Base-by-base conservation (phyloP, 1,284 basidiomycete genomes). In the Trichosporon ovoides region DNA sequence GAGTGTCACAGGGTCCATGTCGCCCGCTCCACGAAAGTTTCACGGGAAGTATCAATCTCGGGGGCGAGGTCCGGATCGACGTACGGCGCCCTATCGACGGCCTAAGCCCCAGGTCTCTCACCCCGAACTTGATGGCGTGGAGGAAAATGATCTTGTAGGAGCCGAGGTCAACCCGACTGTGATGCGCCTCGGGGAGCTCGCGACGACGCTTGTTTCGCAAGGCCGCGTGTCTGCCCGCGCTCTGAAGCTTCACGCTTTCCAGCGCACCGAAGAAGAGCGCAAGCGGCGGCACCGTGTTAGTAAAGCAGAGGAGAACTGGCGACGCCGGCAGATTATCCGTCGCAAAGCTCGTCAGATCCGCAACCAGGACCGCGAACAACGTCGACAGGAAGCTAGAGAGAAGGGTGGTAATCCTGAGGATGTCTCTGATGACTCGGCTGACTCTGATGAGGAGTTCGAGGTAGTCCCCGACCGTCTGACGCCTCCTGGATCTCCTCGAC, bases 401-500 rank as follows among this genome's bases (percentile, higher is more conserved):
- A 24, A 54, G 2, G 72, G 68, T 0, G 56, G 56, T 28, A 60
- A 69, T 38, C 55, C 57, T 12, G 61, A 62, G 10, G 67, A 60
- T 14, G 61, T 60, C n/a, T 69, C 67, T 14, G 64, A 57, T 16
- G 73, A 74, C 56, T 69, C 70, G 49, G 57, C 60, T 9, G 68
- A 75, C 52, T 71, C 71, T 1, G 72, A 72, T 18, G 68, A 69
- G 38, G 73, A 74, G 35, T 74, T 61, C 57, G 71, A 70, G 34
- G 19, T 64, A 6, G 52, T 58, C 14, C 74, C 74, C 9, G 71
- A 76, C 20, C 62, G 71, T 35, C 60, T 73, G 38, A 74, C 72
- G 14, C 72, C 72, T n/a, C 68, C 66, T 7, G 62, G 62, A 24
- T 67, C 68, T 14, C 66, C 65, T 2, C 61, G 64, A 13, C 57